Percentiles rank a stretch among this genome's conserved stretches.
Evolutionary conservation across 345 rosid genomes (phyloP).

Genomic region (Populus euphratica): DNA sequence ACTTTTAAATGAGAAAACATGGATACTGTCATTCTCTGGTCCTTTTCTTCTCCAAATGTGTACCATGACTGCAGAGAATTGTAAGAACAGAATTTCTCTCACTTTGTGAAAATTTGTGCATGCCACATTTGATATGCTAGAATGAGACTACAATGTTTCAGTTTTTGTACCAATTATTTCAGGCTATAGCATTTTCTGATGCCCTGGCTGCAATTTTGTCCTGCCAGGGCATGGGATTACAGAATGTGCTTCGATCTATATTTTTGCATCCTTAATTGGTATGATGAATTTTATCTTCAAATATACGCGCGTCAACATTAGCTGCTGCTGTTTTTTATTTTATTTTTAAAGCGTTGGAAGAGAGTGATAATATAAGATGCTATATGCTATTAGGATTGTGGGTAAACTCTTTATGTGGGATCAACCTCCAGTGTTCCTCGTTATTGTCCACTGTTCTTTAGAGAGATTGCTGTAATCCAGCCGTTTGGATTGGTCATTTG

Average conservation of each 20-base stretch:
- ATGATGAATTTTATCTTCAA: not conserved
- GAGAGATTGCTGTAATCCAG: not conserved
- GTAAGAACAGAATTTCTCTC: slow-evolving; percentile 8
- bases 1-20: slow-evolving; percentile 61
- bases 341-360: no score
- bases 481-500: not conserved
- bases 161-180: slow-evolving; percentile 5
- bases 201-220: not conserved
- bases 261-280: not conserved
- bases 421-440: not conserved
- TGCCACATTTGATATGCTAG: not conserved
- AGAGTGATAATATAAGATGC: no score
- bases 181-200: not conserved
- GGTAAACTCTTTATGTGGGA: not conserved
- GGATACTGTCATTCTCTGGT: not conserved
- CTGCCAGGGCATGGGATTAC: not conserved
- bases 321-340: no score
- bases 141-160: not conserved
- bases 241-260: not conserved
- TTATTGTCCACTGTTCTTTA: not conserved
- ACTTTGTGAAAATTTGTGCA: not conserved
- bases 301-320: not conserved
- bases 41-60: not conserved
- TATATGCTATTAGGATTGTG: not conserved
- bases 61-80: slow-evolving; percentile 1